Percentiles rank a stretch among this genome's conserved stretches.
These are phyloP conservation scores for Penicillium sp. DNA, from an alignment of 2,329 filamentous ascomycete species.

Conservation along the genomic window DNA sequence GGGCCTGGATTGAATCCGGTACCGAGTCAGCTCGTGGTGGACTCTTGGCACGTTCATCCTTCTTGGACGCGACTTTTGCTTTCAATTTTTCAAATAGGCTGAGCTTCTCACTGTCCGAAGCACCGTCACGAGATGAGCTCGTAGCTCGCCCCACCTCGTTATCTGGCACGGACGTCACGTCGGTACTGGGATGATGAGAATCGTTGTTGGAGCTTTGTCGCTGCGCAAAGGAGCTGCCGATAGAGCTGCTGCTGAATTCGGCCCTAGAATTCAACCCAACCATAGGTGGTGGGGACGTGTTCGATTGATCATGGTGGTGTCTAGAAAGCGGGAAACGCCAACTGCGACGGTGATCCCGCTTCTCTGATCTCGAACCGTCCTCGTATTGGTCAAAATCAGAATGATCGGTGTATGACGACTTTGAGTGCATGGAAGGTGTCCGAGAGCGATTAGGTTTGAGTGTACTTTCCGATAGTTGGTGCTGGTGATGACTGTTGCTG, in stretches of 20 bases:
- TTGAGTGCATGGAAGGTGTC: slow-evolving; percentile 70
- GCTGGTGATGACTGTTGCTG: slow-evolving; percentile 24
- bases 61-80: slow-evolving; percentile 55
- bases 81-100: slow-evolving; percentile 63
- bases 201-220: slow-evolving; percentile 45
- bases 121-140: slow-evolving; percentile 23
- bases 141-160: slow-evolving; percentile 33
- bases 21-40: slow-evolving; percentile 36
- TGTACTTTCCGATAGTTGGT: slow-evolving; percentile 46
- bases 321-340: slow-evolving; percentile 62
- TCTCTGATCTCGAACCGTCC: slow-evolving; percentile 52
- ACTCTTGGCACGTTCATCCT: slow-evolving; percentile 51
- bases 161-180: slow-evolving; percentile 36
- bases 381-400: slow-evolving; percentile 75
- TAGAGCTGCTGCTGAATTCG: slow-evolving; percentile 63
- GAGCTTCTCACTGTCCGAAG: slow-evolving; percentile 50
- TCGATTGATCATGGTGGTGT: slow-evolving; percentile 38
- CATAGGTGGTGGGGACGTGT: slow-evolving; percentile 14
- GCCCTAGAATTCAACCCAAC: slow-evolving; percentile 63
- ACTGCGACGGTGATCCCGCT: slow-evolving; percentile 66
- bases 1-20: background rate
- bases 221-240: slow-evolving; percentile 56
- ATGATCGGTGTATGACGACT: slow-evolving; percentile 67
- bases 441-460: slow-evolving; percentile 69
- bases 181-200: slow-evolving; percentile 35